Evolutionary conservation across 208 protist species (phyloP).

Genomic region (Trypanosoma caninum): DNA sequence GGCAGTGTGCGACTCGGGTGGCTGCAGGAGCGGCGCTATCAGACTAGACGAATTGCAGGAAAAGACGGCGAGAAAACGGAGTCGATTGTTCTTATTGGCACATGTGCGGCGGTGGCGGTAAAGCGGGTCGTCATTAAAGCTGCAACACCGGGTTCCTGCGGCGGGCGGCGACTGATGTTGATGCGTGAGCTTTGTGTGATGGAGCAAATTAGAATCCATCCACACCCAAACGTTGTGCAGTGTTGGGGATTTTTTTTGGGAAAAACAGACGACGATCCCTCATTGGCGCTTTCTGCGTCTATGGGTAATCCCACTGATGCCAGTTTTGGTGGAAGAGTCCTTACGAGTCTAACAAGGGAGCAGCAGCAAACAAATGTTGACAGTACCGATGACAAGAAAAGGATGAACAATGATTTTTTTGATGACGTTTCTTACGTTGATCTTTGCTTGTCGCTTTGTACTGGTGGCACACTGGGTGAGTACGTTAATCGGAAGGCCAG

Average conservation of each 20-base stretch:
- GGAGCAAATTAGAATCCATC: constrained; percentile 23
- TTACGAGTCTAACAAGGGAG: constrained; percentile 8
- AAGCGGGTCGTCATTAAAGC: constrained; percentile 24
- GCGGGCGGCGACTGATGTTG: constrained; percentile 5
- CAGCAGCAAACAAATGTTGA: neutral
- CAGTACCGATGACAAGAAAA: neutral
- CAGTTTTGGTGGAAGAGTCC: neutral
- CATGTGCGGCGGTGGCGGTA: constrained; percentile 24
- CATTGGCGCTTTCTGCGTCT: neutral
- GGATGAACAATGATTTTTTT: neutral
- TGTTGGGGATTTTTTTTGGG: constrained; percentile 38
- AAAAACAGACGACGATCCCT: neutral
- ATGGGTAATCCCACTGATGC: neutral
- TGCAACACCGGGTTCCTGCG: neutral
- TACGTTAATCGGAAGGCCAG: constrained; percentile 11
- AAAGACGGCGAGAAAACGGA: neutral
- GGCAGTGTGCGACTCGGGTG: constrained; percentile 29
- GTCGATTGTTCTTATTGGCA: constrained; percentile 3
- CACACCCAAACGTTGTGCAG: constrained; percentile 41
- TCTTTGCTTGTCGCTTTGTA: constrained; percentile 26
- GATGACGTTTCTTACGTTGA: constrained; percentile 14
- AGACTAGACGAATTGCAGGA: neutral
- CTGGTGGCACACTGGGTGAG: constrained; percentile 11
- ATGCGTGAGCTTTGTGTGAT: constrained; percentile 29
- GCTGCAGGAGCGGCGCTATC: constrained; percentile 20